These are phyloP conservation scores for Torulaspora quercuum DNA, from an alignment of 805 yeast species.

Conservation along the genomic window DNA sequence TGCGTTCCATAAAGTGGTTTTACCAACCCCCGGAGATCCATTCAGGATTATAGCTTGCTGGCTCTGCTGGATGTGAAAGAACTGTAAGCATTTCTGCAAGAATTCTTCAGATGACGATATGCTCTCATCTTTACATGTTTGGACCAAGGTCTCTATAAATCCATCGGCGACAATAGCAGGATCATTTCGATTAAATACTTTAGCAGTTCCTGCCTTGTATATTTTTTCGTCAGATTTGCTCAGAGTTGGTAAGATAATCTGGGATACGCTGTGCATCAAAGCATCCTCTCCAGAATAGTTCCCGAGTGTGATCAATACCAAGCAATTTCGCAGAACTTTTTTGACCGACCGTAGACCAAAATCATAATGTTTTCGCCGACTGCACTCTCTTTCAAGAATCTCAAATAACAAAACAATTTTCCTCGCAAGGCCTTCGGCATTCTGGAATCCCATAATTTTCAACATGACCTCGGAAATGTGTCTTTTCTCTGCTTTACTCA, in stretches of 20 bases:
- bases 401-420: conserved; percentile 54
- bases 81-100: conserved; percentile 55
- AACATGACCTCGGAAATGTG: conserved; percentile 70
- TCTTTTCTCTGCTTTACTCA: conserved; percentile 66
- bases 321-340: conserved; percentile 58
- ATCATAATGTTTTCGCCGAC: conserved; percentile 74
- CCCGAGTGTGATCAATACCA: conserved; percentile 40
- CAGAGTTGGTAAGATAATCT: conserved; percentile 67
- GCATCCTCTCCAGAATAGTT: conserved; percentile 22
- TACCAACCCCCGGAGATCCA: conserved; percentile 76
- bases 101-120: conserved; percentile 41
- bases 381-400: conserved; percentile 40
- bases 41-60: conserved; percentile 81
- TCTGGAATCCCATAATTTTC: conserved; percentile 63
- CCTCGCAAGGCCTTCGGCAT: conserved; percentile 45
- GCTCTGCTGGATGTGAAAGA: conserved; percentile 54
- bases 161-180: conserved; percentile 26
- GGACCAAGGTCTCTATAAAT: conserved; percentile 18
- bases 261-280: conserved; percentile 52
- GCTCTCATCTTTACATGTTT: conserved; percentile 36
- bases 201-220: conserved; percentile 31
- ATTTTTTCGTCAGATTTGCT: conserved; percentile 47
- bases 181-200: conserved; percentile 15
- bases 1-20: conserved; percentile 51
- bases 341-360: conserved; percentile 86